Conservation (phyloP, 2,329 filamentous ascomycete genomes). For the Beauveria scarabaeidicola region DNA sequence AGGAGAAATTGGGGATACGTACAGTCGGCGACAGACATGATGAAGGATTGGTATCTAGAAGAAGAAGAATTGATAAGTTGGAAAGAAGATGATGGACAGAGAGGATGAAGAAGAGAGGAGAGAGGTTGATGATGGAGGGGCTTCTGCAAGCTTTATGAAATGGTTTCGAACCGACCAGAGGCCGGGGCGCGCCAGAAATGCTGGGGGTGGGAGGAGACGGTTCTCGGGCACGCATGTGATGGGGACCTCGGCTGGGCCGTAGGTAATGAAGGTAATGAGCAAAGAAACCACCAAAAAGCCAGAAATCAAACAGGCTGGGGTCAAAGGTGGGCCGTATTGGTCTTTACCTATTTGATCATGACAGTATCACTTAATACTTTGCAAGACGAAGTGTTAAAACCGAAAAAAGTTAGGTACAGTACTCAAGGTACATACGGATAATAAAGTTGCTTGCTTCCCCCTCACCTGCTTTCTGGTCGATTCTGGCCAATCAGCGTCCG, state of each 20-base stretch:
- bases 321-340: neutral
- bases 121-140: neutral
- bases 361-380: no score
- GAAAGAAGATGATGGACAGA: neutral
- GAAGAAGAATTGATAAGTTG: neutral
- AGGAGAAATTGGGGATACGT: neutral
- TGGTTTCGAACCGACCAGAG: neutral
- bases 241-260: slow-evolving; percentile 23
- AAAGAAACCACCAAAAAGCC: neutral
- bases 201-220: neutral
- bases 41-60: slow-evolving; percentile 2
- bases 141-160: slow-evolving; percentile 9
- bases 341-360: neutral
- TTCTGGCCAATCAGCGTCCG: slow-evolving; percentile 2
- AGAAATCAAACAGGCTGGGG: neutral
- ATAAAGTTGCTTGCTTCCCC: neutral
- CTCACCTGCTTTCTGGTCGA: neutral
- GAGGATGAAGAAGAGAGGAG: neutral
- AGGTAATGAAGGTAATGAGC: neutral
- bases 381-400: no score
- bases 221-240: slow-evolving; percentile 22
- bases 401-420: no score
- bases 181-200: neutral
- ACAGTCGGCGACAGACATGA: slow-evolving; percentile 12
- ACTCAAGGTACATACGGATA: no score